A percentile compares a stretch with the other conserved stretches of the same genome.
phyloP scores from a whole-genome alignment of 352 stramenopile species.

The Phytophthora pluvialis region DNA sequence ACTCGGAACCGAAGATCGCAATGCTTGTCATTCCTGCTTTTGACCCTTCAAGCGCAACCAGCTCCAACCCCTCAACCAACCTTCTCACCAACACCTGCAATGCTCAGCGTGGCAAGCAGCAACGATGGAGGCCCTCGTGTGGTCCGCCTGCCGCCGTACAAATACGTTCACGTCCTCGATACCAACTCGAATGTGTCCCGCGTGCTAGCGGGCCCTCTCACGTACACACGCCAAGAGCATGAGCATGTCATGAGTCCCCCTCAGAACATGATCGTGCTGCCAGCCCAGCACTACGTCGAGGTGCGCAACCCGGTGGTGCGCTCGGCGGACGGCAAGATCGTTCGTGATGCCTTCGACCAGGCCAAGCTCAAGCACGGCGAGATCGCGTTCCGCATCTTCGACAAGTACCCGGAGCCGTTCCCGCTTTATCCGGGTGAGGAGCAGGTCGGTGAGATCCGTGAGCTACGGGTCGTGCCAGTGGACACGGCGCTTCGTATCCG shows the following conservation, averaged over 20 bases:
- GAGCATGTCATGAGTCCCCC: slow-evolving; percentile 69
- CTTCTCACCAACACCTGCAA: background rate
- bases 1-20: slow-evolving; percentile 1
- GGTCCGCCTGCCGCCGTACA: slow-evolving; percentile 80
- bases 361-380: slow-evolving; percentile 83
- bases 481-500: slow-evolving; percentile 72
- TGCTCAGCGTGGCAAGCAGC: slow-evolving; percentile 24
- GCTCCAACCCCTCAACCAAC: background rate
- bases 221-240: slow-evolving; percentile 84
- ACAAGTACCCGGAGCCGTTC: slow-evolving; percentile 81
- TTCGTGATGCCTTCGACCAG: slow-evolving; percentile 71
- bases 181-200: slow-evolving; percentile 87
- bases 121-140: slow-evolving; percentile 63
- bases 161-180: slow-evolving; percentile 86
- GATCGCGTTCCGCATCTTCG: slow-evolving; percentile 78
- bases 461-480: slow-evolving; percentile 62
- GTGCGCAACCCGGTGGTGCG: slow-evolving; percentile 74
- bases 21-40: slow-evolving; percentile 21
- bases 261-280: slow-evolving; percentile 80
- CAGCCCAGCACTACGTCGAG: slow-evolving; percentile 80
- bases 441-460: slow-evolving; percentile 58
- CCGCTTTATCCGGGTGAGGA: slow-evolving; percentile 76
- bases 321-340: slow-evolving; percentile 52
- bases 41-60: slow-evolving; percentile 17
- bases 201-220: slow-evolving; percentile 77